Evolutionary conservation across 768 basidiomycete species (phyloP).

Genomic region (Pluteus cervinus): DNA sequence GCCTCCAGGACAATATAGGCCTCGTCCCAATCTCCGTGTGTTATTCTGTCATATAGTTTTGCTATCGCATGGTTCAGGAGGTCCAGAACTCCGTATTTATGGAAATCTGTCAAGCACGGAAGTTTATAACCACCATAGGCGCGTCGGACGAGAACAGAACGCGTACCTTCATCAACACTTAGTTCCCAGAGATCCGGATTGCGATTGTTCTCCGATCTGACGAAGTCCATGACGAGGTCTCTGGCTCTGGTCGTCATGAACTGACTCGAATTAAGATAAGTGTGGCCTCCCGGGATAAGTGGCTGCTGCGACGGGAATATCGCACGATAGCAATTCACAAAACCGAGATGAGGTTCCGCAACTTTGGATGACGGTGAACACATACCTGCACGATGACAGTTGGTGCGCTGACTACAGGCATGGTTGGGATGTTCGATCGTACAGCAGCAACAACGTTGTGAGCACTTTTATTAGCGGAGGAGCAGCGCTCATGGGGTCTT

Average conservation of each 20-base stretch:
- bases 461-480: no score
- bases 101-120: conserved; percentile 20
- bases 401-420: no score
- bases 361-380: no score
- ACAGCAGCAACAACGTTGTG: no score
- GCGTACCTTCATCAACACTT: conserved; percentile 30
- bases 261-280: conserved; percentile 21
- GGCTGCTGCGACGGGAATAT: no score
- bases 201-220: conserved; percentile 22
- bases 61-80: conserved; percentile 26
- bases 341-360: no score
- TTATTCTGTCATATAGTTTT: conserved; percentile 23
- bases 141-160: conserved; percentile 1
- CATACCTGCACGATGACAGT: no score
- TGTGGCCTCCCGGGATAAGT: conserved; percentile 27
- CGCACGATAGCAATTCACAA: no score
- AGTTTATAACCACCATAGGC: neutral
- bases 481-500: no score
- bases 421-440: no score
- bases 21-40: conserved; percentile 26
- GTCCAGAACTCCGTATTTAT: conserved; percentile 25
- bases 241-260: conserved; percentile 24
- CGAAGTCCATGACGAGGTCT: conserved; percentile 19
- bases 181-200: conserved; percentile 27
- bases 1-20: conserved; percentile 27